Percentiles rank a stretch among this genome's conserved stretches.
phyloP scores from a whole-genome alignment of 352 stramenopile species.

The Chrysophaeum taylorii region DNA sequence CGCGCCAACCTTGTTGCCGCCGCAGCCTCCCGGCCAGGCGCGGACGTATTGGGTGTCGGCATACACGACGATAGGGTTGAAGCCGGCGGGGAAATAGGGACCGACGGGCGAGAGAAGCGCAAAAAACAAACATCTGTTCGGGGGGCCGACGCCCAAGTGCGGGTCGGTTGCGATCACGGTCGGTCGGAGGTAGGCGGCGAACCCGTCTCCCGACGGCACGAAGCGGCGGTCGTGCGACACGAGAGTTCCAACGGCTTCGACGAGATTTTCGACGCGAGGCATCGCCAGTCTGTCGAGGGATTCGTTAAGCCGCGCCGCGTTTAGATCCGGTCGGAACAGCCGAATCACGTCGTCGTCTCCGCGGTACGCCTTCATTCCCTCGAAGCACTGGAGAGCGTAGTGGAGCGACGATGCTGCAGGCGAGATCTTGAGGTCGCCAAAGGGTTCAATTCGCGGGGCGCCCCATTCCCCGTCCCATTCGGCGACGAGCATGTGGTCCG shows the following conservation, averaged over 20 bases:
- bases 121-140: constrained; percentile 77
- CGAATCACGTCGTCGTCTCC: constrained; percentile 65
- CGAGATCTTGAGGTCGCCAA: constrained; percentile 74
- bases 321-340: constrained; percentile 89
- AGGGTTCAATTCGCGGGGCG: constrained; percentile 73
- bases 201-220: constrained; percentile 84
- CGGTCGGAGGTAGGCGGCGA: constrained; percentile 88
- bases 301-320: constrained; percentile 84
- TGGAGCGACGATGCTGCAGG: constrained; percentile 79
- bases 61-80: constrained; percentile 54
- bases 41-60: constrained; percentile 81
- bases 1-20: constrained; percentile 78
- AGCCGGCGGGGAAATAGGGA: constrained; percentile 85
- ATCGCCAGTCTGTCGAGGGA: constrained; percentile 78
- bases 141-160: constrained; percentile 73
- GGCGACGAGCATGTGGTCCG: constrained; percentile 91
- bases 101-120: constrained; percentile 90
- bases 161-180: constrained; percentile 58
- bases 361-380: constrained; percentile 81
- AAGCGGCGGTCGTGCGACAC: constrained; percentile 71
- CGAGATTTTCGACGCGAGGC: constrained; percentile 31
- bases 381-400: constrained; percentile 69
- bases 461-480: constrained; percentile 77
- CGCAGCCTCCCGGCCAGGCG: constrained; percentile 87
- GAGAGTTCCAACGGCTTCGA: constrained; percentile 6